Evolutionary conservation across 225 moss, liverwort and hornwort species (phyloP).

Genomic region (Sphagnum tenellum): DNA sequence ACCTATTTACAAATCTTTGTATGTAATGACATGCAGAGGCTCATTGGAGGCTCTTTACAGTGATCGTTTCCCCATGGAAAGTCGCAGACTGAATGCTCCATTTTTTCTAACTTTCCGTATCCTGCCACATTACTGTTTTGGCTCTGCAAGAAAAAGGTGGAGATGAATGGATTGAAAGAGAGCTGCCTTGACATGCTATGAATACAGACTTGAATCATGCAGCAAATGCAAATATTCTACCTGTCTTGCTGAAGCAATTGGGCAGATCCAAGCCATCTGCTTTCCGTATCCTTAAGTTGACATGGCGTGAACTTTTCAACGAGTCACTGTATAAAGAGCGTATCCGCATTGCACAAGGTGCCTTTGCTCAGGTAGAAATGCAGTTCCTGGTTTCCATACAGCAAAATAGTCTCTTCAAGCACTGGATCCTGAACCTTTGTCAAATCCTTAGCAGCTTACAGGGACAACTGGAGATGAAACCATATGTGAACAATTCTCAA

Average conservation of each 20-base stretch:
- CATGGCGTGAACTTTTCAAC: slow-evolving; percentile 59
- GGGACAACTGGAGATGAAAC: too few relatives aligned
- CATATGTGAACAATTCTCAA: too few relatives aligned
- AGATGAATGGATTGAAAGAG: too few relatives aligned
- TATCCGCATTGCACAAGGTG: slow-evolving; percentile 66
- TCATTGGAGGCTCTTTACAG: slow-evolving; percentile 59
- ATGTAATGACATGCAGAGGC: slow-evolving; percentile 25
- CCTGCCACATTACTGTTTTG: slow-evolving; percentile 9
- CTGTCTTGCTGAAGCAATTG: slow-evolving; percentile 52
- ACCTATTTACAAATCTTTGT: background rate
- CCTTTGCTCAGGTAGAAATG: slow-evolving; percentile 57
- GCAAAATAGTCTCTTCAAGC: too few relatives aligned
- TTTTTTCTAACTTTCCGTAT: slow-evolving; percentile 90
- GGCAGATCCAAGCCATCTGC: slow-evolving; percentile 43
- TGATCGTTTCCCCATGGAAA: slow-evolving; percentile 87
- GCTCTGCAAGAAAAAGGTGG: too few relatives aligned
- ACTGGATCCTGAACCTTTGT: too few relatives aligned
- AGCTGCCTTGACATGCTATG: slow-evolving; percentile 8
- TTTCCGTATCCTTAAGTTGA: slow-evolving; percentile 66
- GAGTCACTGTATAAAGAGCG: slow-evolving; percentile 43
- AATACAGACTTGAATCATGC: slow-evolving; percentile 63
- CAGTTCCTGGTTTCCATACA: background rate
- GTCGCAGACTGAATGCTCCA: slow-evolving; percentile 63
- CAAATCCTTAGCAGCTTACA: too few relatives aligned
- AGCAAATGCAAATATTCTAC: slow-evolving; percentile 43